Evolutionary conservation across 208 protist species (phyloP).

Genomic region (Trypanosoma boissoni): DNA sequence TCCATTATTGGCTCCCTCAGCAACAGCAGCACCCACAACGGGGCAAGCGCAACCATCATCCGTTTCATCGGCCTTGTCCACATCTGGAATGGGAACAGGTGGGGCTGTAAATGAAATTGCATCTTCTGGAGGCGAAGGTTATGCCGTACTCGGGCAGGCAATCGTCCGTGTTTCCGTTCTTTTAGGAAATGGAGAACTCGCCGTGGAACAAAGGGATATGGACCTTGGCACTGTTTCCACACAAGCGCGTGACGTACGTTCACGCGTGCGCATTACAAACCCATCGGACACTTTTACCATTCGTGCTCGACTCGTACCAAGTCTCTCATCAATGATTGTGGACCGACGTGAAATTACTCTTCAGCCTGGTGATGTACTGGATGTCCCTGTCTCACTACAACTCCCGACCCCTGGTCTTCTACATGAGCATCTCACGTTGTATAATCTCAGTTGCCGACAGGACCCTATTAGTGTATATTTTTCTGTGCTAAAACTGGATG

Average conservation of each 20-base stretch:
- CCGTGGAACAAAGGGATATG: conserved; percentile 31
- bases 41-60: too few species aligned
- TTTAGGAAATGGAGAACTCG: conserved; percentile 56
- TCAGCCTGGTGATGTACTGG: conserved; percentile 36
- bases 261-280: conserved; percentile 48
- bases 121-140: too few species aligned
- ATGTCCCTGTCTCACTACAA: conserved; percentile 45
- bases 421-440: conserved; percentile 48
- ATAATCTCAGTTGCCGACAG: conserved; percentile 70
- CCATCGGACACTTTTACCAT: conserved; percentile 67
- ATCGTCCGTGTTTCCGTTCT: conserved; percentile 42
- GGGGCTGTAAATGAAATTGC: too few species aligned
- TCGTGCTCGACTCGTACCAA: conserved; percentile 26
- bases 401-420: conserved; percentile 48
- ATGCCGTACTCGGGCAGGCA: conserved; percentile 42
- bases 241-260: conserved; percentile 28
- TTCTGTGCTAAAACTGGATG: conserved; percentile 45
- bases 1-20: too few species aligned
- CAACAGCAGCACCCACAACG: too few species aligned
- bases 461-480: conserved; percentile 44
- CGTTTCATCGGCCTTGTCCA: neutral
- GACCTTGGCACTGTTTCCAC: conserved; percentile 50
- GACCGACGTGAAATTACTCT: conserved; percentile 33
- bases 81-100: neutral
- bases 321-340: conserved; percentile 6